phyloP scores from a whole-genome alignment of 768 basidiomycete species.

The Suillus plorans region DNA sequence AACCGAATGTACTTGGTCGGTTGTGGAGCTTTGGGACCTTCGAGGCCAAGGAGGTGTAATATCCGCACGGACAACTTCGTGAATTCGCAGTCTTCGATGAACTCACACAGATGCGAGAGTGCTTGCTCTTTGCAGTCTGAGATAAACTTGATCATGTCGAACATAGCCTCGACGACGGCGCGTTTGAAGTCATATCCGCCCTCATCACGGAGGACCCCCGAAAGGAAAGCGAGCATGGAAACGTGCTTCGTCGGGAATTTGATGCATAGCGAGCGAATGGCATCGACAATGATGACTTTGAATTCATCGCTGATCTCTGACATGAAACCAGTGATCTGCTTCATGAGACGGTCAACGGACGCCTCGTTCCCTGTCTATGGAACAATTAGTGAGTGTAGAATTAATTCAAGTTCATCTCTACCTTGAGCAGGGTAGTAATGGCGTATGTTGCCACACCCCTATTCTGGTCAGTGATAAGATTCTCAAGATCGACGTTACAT shows the following conservation, averaged over 20 bases:
- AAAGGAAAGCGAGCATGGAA: constrained; percentile 96
- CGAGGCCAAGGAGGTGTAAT: constrained; percentile 90
- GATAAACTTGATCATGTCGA: constrained; percentile 99
- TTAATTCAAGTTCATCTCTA: constrained; percentile 21
- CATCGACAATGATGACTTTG: constrained; percentile 99
- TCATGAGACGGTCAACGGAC: constrained; percentile 98
- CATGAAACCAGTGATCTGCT: constrained; percentile 99
- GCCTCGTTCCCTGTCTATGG: constrained; percentile 95
- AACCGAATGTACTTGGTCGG: constrained; percentile 99
- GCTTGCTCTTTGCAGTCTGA: constrained; percentile 95
- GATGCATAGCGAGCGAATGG: constrained; percentile 96
- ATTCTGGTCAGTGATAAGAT: constrained; percentile 92
- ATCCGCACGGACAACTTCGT: constrained; percentile 98
- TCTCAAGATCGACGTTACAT: constrained; percentile 97
- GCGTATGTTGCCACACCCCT: constrained; percentile 97
- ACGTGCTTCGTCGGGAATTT: constrained; percentile 98
- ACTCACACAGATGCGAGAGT: constrained; percentile 96
- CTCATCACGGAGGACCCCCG: constrained; percentile 95
- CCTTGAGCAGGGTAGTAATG: constrained; percentile 97
- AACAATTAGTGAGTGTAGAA: constrained; percentile 8
- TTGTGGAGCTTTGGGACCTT: constrained; percentile 94
- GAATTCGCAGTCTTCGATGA: constrained; percentile 99
- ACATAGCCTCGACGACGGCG: constrained; percentile 98
- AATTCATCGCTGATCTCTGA: constrained; percentile 99
- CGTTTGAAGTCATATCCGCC: constrained; percentile 99